Evolutionary conservation across 768 basidiomycete species (phyloP), one percentile per base, ranked within the genome.

Genomic region (Hygrophorus russula): DNA sequence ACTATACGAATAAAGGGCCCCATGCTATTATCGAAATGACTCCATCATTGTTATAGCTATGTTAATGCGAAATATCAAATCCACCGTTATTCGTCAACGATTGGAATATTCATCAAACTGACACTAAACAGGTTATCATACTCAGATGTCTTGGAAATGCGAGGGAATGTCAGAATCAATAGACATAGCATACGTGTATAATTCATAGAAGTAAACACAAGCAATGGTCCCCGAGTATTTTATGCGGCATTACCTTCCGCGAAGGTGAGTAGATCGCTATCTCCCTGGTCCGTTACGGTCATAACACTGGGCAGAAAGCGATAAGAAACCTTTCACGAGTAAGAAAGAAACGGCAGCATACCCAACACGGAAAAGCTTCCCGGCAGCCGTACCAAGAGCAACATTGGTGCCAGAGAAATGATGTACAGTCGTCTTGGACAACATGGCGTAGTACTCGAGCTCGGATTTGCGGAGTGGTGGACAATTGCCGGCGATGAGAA

Each of bases 391-490:
- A 46, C 96, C 96, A 51, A 99, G 84, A 47, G 94, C 88, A 55
- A 98, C 91, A 62, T 99, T 99, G 51, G 92, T 92, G 51, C 96
- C 96, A 51, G 80, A 74, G 65, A 96, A 99, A 72, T 98, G 93
- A 70, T 98, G 96, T 45, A 98, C 94, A 46, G 87, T 80, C 46
- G 94, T 98, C 76, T 99, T 99, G 54, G 92, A 96, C 62, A 99
- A 76, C 93, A 96, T 96, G 70, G 92, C 96, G 63, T 98, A 99
- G 76, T 98, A 99, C 74, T 99, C 96, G 47, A 99, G 76, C 75
- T 99, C 96, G 48, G 94, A 97, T 67, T 96, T 96, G 66, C 96
- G 90, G 50, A 99, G 80, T 50, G 96, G 96, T 46, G 96, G 96
- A 72, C 92, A 96, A 73, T 99, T 99, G 55, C 91, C 93, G 58